Evolutionary conservation across 2,329 filamentous ascomycete genomes (phyloP), one percentile per base, ranked within the genome.

Genomic region (Westerdykella aurantiaca): DNA sequence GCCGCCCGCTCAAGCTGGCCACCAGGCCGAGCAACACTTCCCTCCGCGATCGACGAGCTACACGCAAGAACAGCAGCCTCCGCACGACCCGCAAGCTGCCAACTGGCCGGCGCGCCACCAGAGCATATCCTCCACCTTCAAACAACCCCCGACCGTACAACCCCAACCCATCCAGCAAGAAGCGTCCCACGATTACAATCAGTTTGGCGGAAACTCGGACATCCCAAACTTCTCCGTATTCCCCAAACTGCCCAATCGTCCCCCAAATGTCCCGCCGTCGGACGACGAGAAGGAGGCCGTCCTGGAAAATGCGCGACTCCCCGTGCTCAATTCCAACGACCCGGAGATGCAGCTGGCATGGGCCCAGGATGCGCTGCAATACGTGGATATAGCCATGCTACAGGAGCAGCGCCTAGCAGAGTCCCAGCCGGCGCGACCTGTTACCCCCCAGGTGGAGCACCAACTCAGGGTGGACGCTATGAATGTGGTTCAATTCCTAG

Each of bases 291-390:
- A 94, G 69, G 93, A 96, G 68, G 82, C 85, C 23, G 89, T 88
- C 39, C 71, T 98, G 42, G 93, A 94, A 72, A 85, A 83, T 63
- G 88, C 89, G 29, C 82, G 91, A 44, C 72, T 86, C 48, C 80
- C 86, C 46, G 91, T 97, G 31, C 76, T 98, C 50, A 88, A 89
- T 62, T 95, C 89, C 38, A 94, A 94, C 60, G 90, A 98, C 65
- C 88, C 94, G 39, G 85, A 94, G 56, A 94, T 95, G 82, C 93
- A 98, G 72, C 78, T 98, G 59, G 88, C 88, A 48, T 98, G 93
- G 93, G 91, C 93, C 34, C 86, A 94, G 62, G 93, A 97, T 69
- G 85, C 89, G 37, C 77, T 98, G 46, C 81, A 83, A 42, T 96
- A 89, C 74, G 88, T 91, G 25, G 91, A 96, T 60, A 83, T 89